Base-by-base conservation (phyloP, 139 green algal genomes). In the Pleodorina starrii region DNA sequence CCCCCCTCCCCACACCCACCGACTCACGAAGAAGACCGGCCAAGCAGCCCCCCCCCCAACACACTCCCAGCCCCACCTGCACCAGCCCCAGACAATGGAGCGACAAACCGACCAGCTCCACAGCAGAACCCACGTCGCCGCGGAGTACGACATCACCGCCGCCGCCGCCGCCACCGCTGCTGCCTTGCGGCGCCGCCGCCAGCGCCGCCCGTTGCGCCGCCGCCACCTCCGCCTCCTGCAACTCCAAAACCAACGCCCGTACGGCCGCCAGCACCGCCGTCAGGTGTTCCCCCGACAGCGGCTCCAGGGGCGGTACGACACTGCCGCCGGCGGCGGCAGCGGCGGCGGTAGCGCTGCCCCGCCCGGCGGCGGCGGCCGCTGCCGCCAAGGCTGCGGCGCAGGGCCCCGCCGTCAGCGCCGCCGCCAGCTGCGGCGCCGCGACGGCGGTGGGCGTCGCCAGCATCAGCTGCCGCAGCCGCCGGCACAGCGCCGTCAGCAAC, bases 41-140 rank as follows among this genome's bases (percentile, higher is more conserved):
- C n/a, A n/a, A n/a, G n/a, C n/a, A n/a, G n/a, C n/a, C n/a, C n/a
- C n/a, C n/a, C n/a, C n/a, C 48, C 48, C 48, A 57, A 57, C 11
- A 57, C 48, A 10, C 48, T 10, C 48, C 48, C 48, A 57, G 48
- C 57, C 23, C 57, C 19, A 74, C 78, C 78, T 85, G 78, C 54
- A 85, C 78, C 54, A 85, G 36, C 16, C 78, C 78, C 78, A 85
- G 7, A 32, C 36, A 72, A 50, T 85, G 36, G 4, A 85, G 54
- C 5, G 78, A 72, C 1, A 75, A 54, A 21, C 54, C 78, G 51
- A 85, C 54, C 5, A 40, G 38, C 54, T 75, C 50, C 35, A 16
- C 50, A 35, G 3, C 6, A 10, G 16, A 19, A 19, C 23, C 11
- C 54, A 40, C 57, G 1, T 36, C 54, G 6, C 32, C 5, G 14